Conservation (phyloP, 2,329 filamentous ascomycete species). For the Venturia asperata region DNA sequence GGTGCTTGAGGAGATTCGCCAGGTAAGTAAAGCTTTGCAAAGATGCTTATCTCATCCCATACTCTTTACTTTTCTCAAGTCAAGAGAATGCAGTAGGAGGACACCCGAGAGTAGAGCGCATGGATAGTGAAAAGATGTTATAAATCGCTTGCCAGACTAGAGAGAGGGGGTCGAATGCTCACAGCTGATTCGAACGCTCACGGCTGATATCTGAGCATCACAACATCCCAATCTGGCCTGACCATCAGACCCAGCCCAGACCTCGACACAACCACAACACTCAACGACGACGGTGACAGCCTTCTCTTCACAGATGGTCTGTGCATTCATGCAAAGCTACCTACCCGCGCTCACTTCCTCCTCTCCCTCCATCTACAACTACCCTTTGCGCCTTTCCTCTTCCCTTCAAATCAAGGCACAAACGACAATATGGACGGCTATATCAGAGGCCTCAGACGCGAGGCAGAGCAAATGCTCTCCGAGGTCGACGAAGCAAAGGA, state of each 20-base stretch:
- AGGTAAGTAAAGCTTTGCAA: background rate
- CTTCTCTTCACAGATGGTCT: background rate
- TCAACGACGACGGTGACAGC: background rate
- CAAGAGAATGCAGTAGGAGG: background rate
- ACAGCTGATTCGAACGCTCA: background rate
- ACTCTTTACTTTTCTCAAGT: background rate
- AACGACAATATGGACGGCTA: background rate
- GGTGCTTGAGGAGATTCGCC: background rate
- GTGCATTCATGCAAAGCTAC: background rate
- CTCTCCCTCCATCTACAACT: background rate
- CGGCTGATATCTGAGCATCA: background rate
- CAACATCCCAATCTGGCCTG: background rate
- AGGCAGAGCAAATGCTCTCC: conserved; percentile 1
- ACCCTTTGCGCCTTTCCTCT: background rate
- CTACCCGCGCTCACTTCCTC: background rate
- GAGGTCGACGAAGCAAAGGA: conserved; percentile 1
- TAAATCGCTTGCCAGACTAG: background rate
- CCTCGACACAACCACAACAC: background rate
- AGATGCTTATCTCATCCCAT: too few species aligned
- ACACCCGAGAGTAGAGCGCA: background rate
- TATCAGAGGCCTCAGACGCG: background rate
- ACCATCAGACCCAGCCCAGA: background rate
- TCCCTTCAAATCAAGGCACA: background rate
- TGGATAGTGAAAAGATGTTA: background rate
- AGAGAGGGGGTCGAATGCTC: background rate